phyloP scores from a whole-genome alignment of 495 filamentous ascomycete species.

The Xylona heveae region DNA sequence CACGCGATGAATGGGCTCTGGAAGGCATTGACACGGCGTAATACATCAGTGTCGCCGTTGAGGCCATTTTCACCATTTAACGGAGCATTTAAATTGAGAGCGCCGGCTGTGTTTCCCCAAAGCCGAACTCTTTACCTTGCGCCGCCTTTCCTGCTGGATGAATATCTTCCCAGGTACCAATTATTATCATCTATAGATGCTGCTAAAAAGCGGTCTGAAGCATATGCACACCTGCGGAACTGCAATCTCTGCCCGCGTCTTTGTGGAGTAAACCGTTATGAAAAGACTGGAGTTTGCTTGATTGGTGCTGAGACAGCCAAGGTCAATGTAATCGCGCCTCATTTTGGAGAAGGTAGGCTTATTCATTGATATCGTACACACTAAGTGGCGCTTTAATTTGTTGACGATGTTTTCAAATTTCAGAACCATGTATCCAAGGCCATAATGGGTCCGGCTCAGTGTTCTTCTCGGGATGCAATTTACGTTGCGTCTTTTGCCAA shows the following conservation, averaged over 20 bases:
- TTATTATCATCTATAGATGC: constrained; percentile 34
- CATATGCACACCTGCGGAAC: constrained; percentile 45
- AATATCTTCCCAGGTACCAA: constrained; percentile 47
- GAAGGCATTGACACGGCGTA: too few relatives aligned
- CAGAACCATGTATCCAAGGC: constrained; percentile 58
- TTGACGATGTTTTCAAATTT: constrained; percentile 2
- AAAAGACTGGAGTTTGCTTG: constrained; percentile 49
- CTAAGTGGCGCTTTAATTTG: too few relatives aligned
- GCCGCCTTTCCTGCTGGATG: constrained; percentile 53
- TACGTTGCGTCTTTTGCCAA: constrained; percentile 66
- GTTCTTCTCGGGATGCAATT: constrained; percentile 56
- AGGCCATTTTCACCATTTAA: too few relatives aligned
- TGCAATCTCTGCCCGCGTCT: constrained; percentile 59
- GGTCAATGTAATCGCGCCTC: constrained; percentile 58
- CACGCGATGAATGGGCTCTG: too few relatives aligned
- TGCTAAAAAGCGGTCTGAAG: constrained; percentile 39
- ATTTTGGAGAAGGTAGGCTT: constrained; percentile 36
- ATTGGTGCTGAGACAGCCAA: constrained; percentile 49
- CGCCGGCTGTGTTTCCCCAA: too few relatives aligned
- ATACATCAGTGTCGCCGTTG: too few relatives aligned
- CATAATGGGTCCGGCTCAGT: constrained; percentile 52
- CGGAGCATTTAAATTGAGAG: too few relatives aligned
- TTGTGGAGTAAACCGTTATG: constrained; percentile 53
- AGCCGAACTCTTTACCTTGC: constrained; percentile 44
- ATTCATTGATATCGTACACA: too few relatives aligned